Percentiles rank a stretch among this genome's conserved stretches.
These are phyloP conservation scores for Thalassiosira exigua DNA, from an alignment of 352 stramenopile genomes.

Conservation along the genomic window DNA sequence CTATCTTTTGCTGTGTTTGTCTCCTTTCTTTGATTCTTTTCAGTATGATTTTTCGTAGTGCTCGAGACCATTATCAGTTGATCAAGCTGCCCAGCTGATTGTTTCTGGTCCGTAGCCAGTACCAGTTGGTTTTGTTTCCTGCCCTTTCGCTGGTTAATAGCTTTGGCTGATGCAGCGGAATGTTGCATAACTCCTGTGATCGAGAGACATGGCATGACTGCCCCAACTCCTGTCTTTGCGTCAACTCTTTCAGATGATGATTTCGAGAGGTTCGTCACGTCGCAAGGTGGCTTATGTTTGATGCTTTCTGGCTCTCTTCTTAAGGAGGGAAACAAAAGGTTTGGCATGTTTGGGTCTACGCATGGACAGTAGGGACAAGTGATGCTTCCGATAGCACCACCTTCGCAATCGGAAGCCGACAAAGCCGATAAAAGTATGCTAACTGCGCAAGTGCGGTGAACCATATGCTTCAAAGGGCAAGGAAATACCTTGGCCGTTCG, in stretches of 20 bases:
- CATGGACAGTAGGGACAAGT: slow-evolving; percentile 5
- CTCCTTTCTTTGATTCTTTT: not conserved
- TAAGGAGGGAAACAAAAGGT: slow-evolving; percentile 6
- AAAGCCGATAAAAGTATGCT: slow-evolving; percentile 3
- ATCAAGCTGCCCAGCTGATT: not conserved
- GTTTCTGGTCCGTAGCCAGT: not conserved
- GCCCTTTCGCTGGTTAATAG: too few relatives aligned
- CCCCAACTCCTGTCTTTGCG: not conserved
- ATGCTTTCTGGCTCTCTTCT: not conserved
- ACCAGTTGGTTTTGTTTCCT: not conserved
- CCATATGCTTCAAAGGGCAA: slow-evolving; percentile 6
- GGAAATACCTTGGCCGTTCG: slow-evolving; percentile 7
- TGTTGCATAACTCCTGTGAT: slow-evolving; percentile 9
- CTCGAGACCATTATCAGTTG: not conserved
- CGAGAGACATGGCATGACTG: not conserved
- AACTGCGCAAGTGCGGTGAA: slow-evolving; percentile 8
- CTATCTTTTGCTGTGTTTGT: not conserved
- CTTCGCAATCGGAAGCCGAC: slow-evolving; percentile 4
- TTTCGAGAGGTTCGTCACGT: slow-evolving; percentile 9
- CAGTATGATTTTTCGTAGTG: not conserved
- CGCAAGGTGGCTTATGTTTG: not conserved
- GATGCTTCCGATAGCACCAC: not conserved
- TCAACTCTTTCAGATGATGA: slow-evolving; percentile 2
- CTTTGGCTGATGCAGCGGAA: not conserved
- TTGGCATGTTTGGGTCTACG: not conserved